Conservation (phyloP, 2,329 filamentous ascomycete genomes). For the Aspergillus sergii region DNA sequence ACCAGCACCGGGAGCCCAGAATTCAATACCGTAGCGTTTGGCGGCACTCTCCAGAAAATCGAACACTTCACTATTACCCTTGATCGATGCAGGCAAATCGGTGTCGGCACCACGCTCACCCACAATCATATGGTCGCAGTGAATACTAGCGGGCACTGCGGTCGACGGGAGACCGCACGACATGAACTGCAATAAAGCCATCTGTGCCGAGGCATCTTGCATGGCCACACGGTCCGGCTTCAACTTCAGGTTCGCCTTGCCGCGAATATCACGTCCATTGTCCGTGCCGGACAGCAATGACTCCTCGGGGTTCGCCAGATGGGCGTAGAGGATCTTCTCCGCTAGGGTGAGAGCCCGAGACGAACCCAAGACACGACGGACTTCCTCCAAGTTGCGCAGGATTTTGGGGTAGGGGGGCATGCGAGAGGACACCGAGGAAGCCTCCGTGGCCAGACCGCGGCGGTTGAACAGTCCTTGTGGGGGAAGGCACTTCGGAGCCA, state of each 20-base stretch:
- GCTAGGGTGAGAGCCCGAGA: constrained; percentile 74
- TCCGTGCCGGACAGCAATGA: constrained; percentile 80
- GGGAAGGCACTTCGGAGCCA: constrained; percentile 37
- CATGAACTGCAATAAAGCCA: constrained; percentile 99
- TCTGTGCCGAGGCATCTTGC: constrained; percentile 98
- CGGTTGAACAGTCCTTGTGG: constrained; percentile 31
- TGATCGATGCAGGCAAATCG: constrained; percentile 82
- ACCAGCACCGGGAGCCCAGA: constrained; percentile 90
- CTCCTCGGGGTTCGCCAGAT: constrained; percentile 86
- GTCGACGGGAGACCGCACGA: constrained; percentile 86
- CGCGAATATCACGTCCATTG: constrained; percentile 81
- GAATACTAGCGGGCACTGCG: constrained; percentile 93
- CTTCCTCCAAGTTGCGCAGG: constrained; percentile 73
- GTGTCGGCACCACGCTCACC: constrained; percentile 85
- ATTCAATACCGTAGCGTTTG: constrained; percentile 90
- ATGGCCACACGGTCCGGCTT: constrained; percentile 97
- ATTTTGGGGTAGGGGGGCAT: constrained; percentile 83
- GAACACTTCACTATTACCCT: constrained; percentile 94
- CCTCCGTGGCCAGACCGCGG: constrained; percentile 42
- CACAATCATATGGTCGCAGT: constrained; percentile 99
- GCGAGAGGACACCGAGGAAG: constrained; percentile 49
- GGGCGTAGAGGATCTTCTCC: constrained; percentile 98
- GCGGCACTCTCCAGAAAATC: constrained; percentile 93
- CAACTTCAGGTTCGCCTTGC: constrained; percentile 89
- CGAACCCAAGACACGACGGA: constrained; percentile 71